Evolutionary conservation across 345 rosid species (phyloP), one percentile per base, ranked within the genome.

Genomic region (Iberis pinnata): DNA sequence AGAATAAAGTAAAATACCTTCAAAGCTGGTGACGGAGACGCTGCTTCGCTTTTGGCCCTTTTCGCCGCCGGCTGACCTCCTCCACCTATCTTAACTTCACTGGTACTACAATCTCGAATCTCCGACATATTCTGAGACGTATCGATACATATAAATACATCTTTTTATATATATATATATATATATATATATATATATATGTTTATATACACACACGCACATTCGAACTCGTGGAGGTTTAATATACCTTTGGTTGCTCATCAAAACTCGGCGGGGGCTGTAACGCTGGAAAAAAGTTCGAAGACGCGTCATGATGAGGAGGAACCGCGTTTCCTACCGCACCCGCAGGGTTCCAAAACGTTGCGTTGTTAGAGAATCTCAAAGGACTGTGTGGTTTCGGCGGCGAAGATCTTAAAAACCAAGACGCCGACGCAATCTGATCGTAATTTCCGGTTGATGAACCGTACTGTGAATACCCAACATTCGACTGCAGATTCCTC

Each of bases 321-420:
- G 80, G 74, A 17, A 83, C 74, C 1, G 82, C 87, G 44, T 85
- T 85, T 90, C 57, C 62, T 2, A 45, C 1, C 6, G 71, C 8
- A 7, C 46, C 67, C 2, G 71, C 56, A 16, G 67, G 67, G 66
- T 85, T 85, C 98, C 98, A 92, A 59, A 83, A 88, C 12, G 90
- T 81, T 4, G 94, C 81, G 71, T 92, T 88, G 63, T 92, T 92
- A 49, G 98, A 88, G 69, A 92, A 85, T 18, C 83, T 84, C 65
- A 88, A 68, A 48, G 82, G 95, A 18, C 71, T 67, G 10, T 67
- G 71, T 33, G 71, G 67, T 53, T 67, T 69, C 12, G 72, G 89
- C 0, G 96, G 81, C 1, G 95, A 78, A 49, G 58, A 65, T 62
- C 92, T 75, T 43, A 80, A 36, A 77, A 87, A 81, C 96, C 89